Conservation (phyloP, 768 basidiomycete genomes). For the Podaxis sp. region DNA sequence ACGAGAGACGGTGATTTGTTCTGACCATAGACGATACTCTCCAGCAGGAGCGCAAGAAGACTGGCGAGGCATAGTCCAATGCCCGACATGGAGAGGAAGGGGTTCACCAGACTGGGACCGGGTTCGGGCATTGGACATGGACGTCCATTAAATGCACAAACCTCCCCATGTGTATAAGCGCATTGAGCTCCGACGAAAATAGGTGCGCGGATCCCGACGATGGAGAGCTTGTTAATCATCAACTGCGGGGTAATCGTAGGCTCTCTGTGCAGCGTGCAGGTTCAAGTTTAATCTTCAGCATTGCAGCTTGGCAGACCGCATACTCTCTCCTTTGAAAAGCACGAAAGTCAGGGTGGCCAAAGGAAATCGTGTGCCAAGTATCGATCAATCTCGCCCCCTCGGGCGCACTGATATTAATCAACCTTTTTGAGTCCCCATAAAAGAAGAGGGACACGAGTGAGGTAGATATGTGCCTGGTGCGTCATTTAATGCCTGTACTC, state of each 20-base stretch:
- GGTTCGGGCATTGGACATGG: not conserved
- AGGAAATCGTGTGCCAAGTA: not conserved
- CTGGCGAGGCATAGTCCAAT: not conserved
- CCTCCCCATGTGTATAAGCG: not conserved
- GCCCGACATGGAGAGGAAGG: not conserved
- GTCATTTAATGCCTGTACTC: not conserved
- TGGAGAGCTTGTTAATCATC: not conserved
- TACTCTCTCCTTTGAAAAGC: not conserved
- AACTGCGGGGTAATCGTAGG: not conserved
- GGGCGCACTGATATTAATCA: not conserved
- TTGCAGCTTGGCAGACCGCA: not conserved
- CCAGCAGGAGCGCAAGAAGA: not conserved
- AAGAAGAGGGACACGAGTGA: not conserved
- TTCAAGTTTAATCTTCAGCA: not conserved
- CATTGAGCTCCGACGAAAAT: not conserved
- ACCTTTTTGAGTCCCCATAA: not conserved
- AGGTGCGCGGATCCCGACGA: not conserved
- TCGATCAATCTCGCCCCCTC: not conserved
- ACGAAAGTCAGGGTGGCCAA: not conserved
- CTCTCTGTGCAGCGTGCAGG: not conserved
- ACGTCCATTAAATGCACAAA: not conserved
- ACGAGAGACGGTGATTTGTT: not conserved
- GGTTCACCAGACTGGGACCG: not conserved
- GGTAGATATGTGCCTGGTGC: not conserved
- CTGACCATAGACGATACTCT: slow-evolving; percentile 7